A percentile compares a stretch with the other conserved stretches of the same genome.
Conservation (phyloP, 805 yeast genomes). For the Sporopachydermia quercuum region DNA sequence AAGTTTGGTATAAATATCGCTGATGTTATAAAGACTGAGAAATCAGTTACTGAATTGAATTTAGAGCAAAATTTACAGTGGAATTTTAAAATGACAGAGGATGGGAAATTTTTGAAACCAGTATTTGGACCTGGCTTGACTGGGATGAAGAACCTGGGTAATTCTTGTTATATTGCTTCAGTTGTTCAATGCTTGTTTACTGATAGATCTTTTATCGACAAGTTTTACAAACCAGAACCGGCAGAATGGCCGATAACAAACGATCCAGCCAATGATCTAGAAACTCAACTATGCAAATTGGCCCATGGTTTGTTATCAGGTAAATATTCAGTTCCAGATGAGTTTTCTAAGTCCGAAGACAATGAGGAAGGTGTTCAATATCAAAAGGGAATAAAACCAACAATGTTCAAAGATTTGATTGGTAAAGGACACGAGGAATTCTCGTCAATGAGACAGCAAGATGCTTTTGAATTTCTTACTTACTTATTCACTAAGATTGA, state of each 20-base stretch:
- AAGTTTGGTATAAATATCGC: constrained; percentile 55
- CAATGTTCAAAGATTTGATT: constrained; percentile 57
- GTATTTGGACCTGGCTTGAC: constrained; percentile 66
- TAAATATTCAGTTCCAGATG: constrained; percentile 47
- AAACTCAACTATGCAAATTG: constrained; percentile 64
- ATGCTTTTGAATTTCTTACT: constrained; percentile 78
- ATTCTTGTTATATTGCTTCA: constrained; percentile 81
- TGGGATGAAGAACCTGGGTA: constrained; percentile 83
- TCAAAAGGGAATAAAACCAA: constrained; percentile 67
- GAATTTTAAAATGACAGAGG: constrained; percentile 72
- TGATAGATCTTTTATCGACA: constrained; percentile 18
- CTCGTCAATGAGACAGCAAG: constrained; percentile 81
- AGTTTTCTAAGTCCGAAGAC: constrained; percentile 13
- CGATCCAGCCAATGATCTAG: constrained; percentile 49
- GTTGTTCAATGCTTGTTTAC: constrained; percentile 58
- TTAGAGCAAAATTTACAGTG: constrained; percentile 86
- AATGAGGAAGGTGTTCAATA: constrained; percentile 30
- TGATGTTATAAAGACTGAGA: constrained; percentile 58
- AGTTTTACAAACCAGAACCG: constrained; percentile 20
- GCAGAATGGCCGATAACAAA: constrained; percentile 14
- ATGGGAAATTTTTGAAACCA: constrained; percentile 50
- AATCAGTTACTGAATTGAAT: constrained; percentile 75
- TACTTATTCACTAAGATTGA: constrained; percentile 55
- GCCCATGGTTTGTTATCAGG: constrained; percentile 72
- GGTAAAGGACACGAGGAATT: constrained; percentile 77